Evolutionary conservation across 805 yeast genomes (phyloP).

Genomic region (Cyberlindnera mycetangii): DNA sequence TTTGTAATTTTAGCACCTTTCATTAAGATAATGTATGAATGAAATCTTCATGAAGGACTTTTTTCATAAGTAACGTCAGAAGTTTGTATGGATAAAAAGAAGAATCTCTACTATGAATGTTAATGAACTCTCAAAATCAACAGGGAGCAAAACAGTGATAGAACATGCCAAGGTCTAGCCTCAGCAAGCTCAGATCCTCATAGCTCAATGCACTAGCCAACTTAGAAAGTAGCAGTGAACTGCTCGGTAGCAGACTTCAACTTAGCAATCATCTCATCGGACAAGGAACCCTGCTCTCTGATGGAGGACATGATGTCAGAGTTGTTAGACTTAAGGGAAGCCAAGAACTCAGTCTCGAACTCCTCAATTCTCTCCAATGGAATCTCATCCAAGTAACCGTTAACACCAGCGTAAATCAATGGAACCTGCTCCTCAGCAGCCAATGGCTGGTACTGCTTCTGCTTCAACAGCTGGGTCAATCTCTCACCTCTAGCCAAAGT

Average conservation of each 20-base stretch:
- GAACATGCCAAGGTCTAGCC: constrained; percentile 10
- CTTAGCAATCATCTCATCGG: constrained; percentile 81
- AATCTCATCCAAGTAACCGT: constrained; percentile 93
- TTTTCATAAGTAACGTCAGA: constrained; percentile 25
- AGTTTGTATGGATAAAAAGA: constrained; percentile 16
- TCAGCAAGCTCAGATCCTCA: constrained; percentile 1
- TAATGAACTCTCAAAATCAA: constrained; percentile 17
- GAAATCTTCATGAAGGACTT: constrained; percentile 17
- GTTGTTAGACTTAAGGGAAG: constrained; percentile 90
- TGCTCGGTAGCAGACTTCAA: constrained; percentile 91
- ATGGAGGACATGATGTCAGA: constrained; percentile 79
- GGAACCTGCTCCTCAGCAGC: constrained; percentile 99
- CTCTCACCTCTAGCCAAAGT: constrained; percentile 99
- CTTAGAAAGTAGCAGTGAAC: constrained; percentile 85
- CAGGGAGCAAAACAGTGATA: constrained; percentile 5
- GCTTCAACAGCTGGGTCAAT: constrained; percentile 97
- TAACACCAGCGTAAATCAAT: constrained; percentile 98
- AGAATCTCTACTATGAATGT: constrained; percentile 24
- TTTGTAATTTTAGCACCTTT: constrained; percentile 17
- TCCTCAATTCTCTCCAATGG: constrained; percentile 83
- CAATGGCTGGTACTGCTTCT: constrained; percentile 94
- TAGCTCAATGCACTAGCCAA: constrained; percentile 5
- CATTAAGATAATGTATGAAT: constrained; percentile 21
- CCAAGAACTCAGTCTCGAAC: constrained; percentile 89
- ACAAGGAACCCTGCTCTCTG: constrained; percentile 84